Base-by-base conservation (phyloP, 1,284 basidiomycete species). In the Irpex rosettiformis region DNA sequence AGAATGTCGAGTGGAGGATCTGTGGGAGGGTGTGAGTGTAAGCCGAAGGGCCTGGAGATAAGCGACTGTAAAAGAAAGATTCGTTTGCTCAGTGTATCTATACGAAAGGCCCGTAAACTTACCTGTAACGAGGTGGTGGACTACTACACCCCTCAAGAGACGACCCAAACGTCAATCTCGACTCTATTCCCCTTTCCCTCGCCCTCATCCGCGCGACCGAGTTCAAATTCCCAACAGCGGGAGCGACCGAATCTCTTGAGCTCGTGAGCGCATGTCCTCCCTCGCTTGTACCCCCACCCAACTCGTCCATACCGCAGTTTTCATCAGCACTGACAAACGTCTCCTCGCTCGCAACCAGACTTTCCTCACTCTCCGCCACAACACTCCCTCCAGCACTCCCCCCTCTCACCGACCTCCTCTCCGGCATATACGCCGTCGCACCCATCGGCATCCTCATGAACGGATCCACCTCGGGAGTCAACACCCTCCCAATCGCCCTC, bases 401-500 rank as follows among this genome's bases (percentile, higher is more conserved):
- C 3, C n/a, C 48, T 6, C 27, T 51, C 16, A 5, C 25, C 1
- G n/a, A 4, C 48, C 25, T 51, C 13, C 48, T 29, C 13, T 28
- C 25, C 10, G 25, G 48, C 24, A 51, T 3, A 2, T 52, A 43
- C 4, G 55, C 48, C 6, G 58, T 54, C 16, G 69, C 66, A 11
- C 69, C 67, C 10, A 61, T 63, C 4, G 33, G 33, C 10, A 40
- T 13, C 61, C 71, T 70, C 55, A 65, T 66, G 53, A 73, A 73
- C 1, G 71, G 71, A 61, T 73, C 71, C 6, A 60, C 62, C 53
- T 72, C 70, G 2, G 69, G 71, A 6, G 71, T 73, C 3, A 73
- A 61, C 3, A 73, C 71, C 25, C 71, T 65, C 4, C 67, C 70
- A 28, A 72, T 63, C 1, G 61, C 58, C 4, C 65, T 51, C 13